A percentile compares a stretch with the other conserved stretches of the same genome.
These are phyloP conservation scores for Ascodesmis nigricans DNA, from an alignment of 495 filamentous ascomycete genomes.

Conservation along the genomic window DNA sequence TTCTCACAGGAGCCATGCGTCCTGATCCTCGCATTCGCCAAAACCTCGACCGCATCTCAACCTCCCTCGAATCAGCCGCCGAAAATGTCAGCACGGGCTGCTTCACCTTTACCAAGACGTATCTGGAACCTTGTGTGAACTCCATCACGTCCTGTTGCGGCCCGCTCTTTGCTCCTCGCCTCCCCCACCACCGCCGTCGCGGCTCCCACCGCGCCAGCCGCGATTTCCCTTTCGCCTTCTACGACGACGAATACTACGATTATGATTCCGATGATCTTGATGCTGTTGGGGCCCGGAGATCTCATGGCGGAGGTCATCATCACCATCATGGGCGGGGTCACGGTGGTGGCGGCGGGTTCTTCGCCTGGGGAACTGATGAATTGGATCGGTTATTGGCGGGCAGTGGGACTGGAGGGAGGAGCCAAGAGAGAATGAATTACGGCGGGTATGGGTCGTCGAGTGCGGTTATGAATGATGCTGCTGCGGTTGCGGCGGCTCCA, in stretches of 20 bases:
- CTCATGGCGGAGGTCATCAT: slow-evolving; percentile 11
- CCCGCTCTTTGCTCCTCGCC: slow-evolving; percentile 16
- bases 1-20: no score
- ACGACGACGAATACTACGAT: slow-evolving; percentile 88
- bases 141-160: slow-evolving; percentile 42
- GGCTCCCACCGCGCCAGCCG: slow-evolving; percentile 24
- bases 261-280: slow-evolving; percentile 32
- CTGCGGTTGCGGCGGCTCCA: slow-evolving; percentile 19
- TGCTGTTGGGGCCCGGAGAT: no score
- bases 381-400: slow-evolving; percentile 72
- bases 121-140: slow-evolving; percentile 59
- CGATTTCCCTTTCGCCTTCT: slow-evolving; percentile 86
- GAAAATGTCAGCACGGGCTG: slow-evolving; percentile 73
- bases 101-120: slow-evolving; percentile 68
- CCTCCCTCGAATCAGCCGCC: slow-evolving; percentile 79
- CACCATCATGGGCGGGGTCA: no score
- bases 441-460: slow-evolving; percentile 11
- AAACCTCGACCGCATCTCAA: slow-evolving; percentile 76
- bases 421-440: slow-evolving; percentile 23
- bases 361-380: slow-evolving; percentile 64
- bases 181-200: slow-evolving; percentile 9
- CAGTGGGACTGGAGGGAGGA: slow-evolving; percentile 34
- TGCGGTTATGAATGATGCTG: slow-evolving; percentile 1
- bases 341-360: slow-evolving; percentile 30
- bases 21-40: slow-evolving; percentile 78